Base-by-base conservation (phyloP, 2,329 filamentous ascomycete species). In the Nigrospora sphaerica region DNA sequence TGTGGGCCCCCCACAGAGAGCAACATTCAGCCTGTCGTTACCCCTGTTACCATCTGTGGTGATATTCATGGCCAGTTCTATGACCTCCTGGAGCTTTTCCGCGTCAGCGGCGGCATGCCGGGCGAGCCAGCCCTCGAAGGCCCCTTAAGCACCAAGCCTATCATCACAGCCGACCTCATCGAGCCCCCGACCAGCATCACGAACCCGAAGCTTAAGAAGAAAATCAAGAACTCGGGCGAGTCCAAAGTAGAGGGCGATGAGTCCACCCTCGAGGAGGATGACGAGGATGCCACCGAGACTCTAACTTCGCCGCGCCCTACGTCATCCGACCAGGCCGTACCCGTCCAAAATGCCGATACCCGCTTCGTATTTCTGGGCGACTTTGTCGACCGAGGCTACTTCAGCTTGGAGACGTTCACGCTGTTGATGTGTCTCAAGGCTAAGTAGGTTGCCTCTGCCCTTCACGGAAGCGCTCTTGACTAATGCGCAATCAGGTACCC, bases 1-100 rank as follows among this genome's bases (percentile, higher is more conserved):
- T 28, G 23, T 28, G 23, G 23, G 23, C 23, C 23, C 17, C 18
- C 42, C 46, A 33, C 34, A 95, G 93, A 98, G 71, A 96, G 91
- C 54, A 98, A 98, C 65, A 97, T 98, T 49, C 93, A 97, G 66
- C 93, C 93, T n/a, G 92, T 98, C 17, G 83, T 86, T 45, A 95
- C 93, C 0, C 93, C 93, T 7, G 93, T 98, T 52, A 98, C 93
- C 6, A 86, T 98, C 52, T 97, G 93, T 62, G 93, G 93, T 62
- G 93, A 98, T 64, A 97, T 98, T 52, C 93, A 98, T 69, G 93
- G 93, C 58, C 93, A 98, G 70, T 97, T 97, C 67, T 97, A 98
- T 70, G 93, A 98, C 66, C 77, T 98, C 11, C 81, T 97, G 51
- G 93, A 98, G 73, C 82, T 98, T 42, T 98, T 98, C 70, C 86